A percentile compares a stretch with the other conserved stretches of the same genome.
phyloP scores from a whole-genome alignment of 768 basidiomycete species.

The Pholiota conissans region DNA sequence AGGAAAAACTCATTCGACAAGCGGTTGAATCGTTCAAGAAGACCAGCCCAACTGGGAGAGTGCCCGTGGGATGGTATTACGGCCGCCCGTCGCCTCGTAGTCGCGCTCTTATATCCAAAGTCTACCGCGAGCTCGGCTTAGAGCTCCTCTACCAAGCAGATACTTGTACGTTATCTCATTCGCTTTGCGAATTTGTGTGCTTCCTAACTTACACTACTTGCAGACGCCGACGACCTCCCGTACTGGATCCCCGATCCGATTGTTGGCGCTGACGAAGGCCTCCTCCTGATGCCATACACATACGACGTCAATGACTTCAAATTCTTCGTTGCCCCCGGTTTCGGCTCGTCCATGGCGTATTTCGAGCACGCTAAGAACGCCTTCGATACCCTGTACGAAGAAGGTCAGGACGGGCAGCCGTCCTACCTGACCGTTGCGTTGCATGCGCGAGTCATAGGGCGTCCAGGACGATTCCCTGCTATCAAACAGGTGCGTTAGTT shows the following conservation, averaged over 20 bases:
- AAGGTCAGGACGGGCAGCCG: conserved; percentile 14
- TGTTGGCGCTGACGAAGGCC: conserved; percentile 12
- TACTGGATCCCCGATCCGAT: conserved; percentile 20
- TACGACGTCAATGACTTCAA: conserved; percentile 20
- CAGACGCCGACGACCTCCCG: conserved; percentile 18
- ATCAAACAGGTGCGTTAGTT: conserved; percentile 14
- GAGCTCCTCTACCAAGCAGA: conserved; percentile 17
- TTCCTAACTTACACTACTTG: not conserved
- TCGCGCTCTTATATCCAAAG: conserved; percentile 16
- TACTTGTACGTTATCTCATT: conserved; percentile 8
- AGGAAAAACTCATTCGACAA: conserved; percentile 15
- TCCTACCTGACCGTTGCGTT: conserved; percentile 16
- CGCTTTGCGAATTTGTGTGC: not conserved
- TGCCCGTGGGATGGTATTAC: conserved; percentile 19
- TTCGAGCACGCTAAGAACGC: conserved; percentile 17
- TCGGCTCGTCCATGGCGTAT: conserved; percentile 18
- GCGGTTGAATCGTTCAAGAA: conserved; percentile 15
- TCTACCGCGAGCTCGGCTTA: conserved; percentile 15
- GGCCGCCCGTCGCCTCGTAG: conserved; percentile 17
- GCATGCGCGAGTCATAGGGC: conserved; percentile 16
- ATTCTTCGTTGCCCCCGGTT: conserved; percentile 17
- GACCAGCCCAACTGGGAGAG: conserved; percentile 15
- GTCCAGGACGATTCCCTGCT: conserved; percentile 16
- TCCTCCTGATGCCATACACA: conserved; percentile 17
- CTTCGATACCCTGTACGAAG: conserved; percentile 18